Evolutionary conservation across 2,329 filamentous ascomycete genomes (phyloP), one percentile per base, ranked within the genome.

Genomic region (Pseudogymnoascus sp.): DNA sequence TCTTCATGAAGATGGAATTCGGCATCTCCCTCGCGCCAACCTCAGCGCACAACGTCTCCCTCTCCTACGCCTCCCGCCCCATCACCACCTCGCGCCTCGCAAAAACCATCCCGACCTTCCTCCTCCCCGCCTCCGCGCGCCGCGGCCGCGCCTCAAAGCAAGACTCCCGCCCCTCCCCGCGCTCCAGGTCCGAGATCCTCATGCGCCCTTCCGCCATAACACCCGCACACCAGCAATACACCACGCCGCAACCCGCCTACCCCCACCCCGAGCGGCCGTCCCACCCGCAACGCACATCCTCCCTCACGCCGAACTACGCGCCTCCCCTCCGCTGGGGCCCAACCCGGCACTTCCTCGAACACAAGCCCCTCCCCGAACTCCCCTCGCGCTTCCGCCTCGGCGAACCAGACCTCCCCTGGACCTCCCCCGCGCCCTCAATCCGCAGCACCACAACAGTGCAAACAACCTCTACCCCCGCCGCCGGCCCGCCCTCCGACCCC

Each of bases 381-480:
- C 72, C 72, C 16, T 70, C 70, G 21, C 64, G 64, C 37, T 73
- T 72, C 64, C 70, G 72, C 47, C 68, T 73, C 1, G 72, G 72
- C 4, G 71, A 73, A 50, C 70, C 68, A 35, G 70, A 66, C 26
- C 53, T 73, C 14, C 72, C 72, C 33, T 73, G 72, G 72, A 69
- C 70, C 19, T 69, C 69, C n/a, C 68, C 68, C 13, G 42, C 11
- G 29, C 42, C 42, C 3, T 44, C 40, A 21, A 44, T 44, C 16
- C 19, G 19, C 10, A 44, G 40, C 40, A 44, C 40, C 3, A 44
- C 40, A 24, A 44, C 40, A 4, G 19, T 16, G 10, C 40, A 44
- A 6, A 44, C 40, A 5, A 24, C 40, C 4, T 16, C 13, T 5
- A 44, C 40, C 11, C 40, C 19, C 19, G 40, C 19, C 40, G 40